phyloP scores from a whole-genome alignment of 345 rosid genomes.

The Moricandia moricandioides region DNA sequence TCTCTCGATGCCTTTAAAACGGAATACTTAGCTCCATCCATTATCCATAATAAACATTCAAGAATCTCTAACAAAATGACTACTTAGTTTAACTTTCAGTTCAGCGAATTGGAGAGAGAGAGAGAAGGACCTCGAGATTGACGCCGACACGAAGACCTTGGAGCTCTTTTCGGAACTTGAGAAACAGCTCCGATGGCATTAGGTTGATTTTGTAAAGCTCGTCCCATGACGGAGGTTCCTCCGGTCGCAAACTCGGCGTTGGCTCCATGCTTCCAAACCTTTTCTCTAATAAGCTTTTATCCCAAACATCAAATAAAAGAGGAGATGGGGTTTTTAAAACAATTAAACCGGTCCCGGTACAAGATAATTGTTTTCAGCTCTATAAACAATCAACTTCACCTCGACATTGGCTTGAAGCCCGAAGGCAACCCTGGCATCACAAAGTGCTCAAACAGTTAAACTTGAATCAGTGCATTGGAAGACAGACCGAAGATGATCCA shows the following conservation, averaged over 20 bases:
- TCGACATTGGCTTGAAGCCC: not conserved
- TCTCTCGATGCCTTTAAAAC: not conserved
- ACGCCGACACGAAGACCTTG: conserved; percentile 84
- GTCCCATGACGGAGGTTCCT: conserved; percentile 75
- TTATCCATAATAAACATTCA: not conserved
- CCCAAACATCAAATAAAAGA: not conserved
- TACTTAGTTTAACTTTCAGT: not conserved
- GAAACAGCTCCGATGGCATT: conserved; percentile 76
- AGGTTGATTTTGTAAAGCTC: conserved; percentile 72
- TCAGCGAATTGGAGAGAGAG: not conserved
- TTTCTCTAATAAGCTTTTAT: not conserved
- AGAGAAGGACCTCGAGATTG: conserved; percentile 66
- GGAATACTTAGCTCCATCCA: not conserved
- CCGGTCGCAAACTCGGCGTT: conserved; percentile 24
- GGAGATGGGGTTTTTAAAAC: not conserved
- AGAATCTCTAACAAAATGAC: not conserved
- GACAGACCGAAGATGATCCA: no score
- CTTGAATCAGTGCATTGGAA: no score
- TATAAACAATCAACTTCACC: not conserved
- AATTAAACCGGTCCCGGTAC: not conserved
- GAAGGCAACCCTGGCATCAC: no score
- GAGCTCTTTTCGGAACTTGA: conserved; percentile 84
- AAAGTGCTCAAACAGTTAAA: no score
- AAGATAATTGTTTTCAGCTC: not conserved
- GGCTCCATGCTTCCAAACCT: conserved; percentile 27